A percentile compares a stretch with the other conserved stretches of the same genome.
Evolutionary conservation across 108 stramenopile genomes (phyloP).

Genomic region (Phaeodactylum tricornutum): DNA sequence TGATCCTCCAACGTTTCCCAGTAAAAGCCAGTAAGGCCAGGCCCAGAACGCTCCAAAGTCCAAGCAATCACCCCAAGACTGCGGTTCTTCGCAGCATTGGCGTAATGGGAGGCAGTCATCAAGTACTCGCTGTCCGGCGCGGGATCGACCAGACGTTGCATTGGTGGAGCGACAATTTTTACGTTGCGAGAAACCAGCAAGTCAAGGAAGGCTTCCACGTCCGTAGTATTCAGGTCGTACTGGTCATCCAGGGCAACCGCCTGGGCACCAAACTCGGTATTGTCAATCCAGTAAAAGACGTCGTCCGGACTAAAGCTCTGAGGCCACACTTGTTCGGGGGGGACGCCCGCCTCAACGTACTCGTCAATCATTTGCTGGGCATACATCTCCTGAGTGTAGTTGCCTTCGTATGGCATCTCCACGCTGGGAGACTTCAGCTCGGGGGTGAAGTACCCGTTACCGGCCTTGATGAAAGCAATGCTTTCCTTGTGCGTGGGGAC

Average conservation of each 20-base stretch:
- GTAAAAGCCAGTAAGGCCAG: conserved; percentile 48
- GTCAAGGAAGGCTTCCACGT: background rate
- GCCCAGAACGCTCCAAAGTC: conserved; percentile 55
- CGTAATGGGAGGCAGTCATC: conserved; percentile 28
- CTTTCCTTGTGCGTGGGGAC: conserved; percentile 54
- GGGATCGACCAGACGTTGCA: conserved; percentile 30
- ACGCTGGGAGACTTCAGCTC: conserved; percentile 55
- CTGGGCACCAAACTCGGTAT: conserved; percentile 43
- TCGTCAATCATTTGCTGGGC: conserved; percentile 64
- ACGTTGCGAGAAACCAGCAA: too few species aligned
- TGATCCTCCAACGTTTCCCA: conserved; percentile 19
- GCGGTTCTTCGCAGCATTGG: conserved; percentile 24
- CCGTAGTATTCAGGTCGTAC: conserved; percentile 7
- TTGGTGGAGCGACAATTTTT: conserved; percentile 50
- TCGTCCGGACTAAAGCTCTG: conserved; percentile 41
- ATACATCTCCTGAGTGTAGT: conserved; percentile 47
- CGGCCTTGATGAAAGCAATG: conserved; percentile 37
- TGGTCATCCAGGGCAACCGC: conserved; percentile 44
- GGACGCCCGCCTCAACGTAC: conserved; percentile 41
- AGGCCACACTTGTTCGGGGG: conserved; percentile 46
- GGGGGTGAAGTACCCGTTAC: conserved; percentile 47
- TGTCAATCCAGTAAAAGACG: conserved; percentile 37
- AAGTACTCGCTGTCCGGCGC: conserved; percentile 6
- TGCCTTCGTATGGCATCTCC: conserved; percentile 54
- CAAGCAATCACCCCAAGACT: conserved; percentile 54